Evolutionary conservation across 2,329 filamentous ascomycete genomes (phyloP), one percentile per base, ranked within the genome.

Genomic region (Chaetoscypha palmicola): DNA sequence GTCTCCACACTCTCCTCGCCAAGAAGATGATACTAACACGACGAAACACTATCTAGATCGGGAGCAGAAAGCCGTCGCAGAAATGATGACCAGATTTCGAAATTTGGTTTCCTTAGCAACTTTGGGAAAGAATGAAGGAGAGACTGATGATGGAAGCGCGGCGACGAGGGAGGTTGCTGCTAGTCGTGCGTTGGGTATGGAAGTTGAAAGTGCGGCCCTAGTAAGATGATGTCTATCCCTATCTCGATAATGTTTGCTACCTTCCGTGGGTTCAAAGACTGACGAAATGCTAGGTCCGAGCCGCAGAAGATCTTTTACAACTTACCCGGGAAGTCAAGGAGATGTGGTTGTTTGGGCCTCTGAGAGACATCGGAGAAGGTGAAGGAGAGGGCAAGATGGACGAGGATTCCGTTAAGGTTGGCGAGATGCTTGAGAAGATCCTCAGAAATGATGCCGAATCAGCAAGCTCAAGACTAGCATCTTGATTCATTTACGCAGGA

Each of bases 291-390:
- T 39, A 63, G 61, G 52, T 62, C 23, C 54, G 54, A 17, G 56
- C 54, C 10, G 50, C 55, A 9, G 58, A 74, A 47, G 67, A 72
- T 46, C 62, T 76, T 3, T 62, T 73, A 3, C 56, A 61, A 21
- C 60, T 76, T 10, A 72, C 64, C 14, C 67, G 71, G 28, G 67
- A 69, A 49, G 62, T 76, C 45, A 71, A 73, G 50, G 66, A 70
- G 43, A 61, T 74, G 19, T 74, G 71, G 70, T 63, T 73, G 9
- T 65, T 68, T 43, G 72, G 72, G 2, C 66, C 71, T 1, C 59
- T 74, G 19, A 64, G 65, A 44, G 63, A 60, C 35, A 64, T 69
- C 3, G 68, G 66, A 33, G 66, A 71, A 38, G 67, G 67, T 28
- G 64, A 67, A 40, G 51, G 64, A 33, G 64, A 64, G 34, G 50